These are phyloP conservation scores for Parsonsia alboflavescens DNA, from an alignment of 257 asterid genomes.

Conservation along the genomic window DNA sequence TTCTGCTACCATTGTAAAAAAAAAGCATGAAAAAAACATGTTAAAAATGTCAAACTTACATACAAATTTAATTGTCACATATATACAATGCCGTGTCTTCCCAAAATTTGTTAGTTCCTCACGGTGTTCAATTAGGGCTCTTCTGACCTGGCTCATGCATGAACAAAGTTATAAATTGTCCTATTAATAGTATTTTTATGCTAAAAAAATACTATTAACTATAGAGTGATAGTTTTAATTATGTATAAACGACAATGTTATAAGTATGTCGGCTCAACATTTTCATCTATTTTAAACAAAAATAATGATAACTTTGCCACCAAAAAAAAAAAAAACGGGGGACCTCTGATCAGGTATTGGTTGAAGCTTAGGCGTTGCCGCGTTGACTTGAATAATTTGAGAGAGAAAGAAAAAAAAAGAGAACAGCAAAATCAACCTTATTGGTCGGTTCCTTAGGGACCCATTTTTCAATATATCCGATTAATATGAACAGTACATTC, in stretches of 20 bases:
- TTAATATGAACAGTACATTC: neutral
- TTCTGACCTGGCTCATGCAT: neutral
- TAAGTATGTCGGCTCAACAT: too few relatives aligned
- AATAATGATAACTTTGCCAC: too few relatives aligned
- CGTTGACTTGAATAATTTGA: conserved; percentile 11
- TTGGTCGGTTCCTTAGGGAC: conserved; percentile 12
- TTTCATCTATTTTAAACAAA: neutral
- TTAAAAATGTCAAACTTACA: neutral
- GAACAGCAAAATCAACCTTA: neutral
- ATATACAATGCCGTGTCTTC: neutral
- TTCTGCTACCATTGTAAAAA: too few relatives aligned
- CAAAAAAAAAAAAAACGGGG: neutral
- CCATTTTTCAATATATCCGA: conserved; percentile 2
- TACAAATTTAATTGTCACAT: too few relatives aligned
- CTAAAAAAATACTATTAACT: too few relatives aligned
- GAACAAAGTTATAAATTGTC: neutral
- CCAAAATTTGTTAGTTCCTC: neutral
- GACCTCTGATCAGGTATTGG: neutral
- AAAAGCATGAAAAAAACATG: too few relatives aligned
- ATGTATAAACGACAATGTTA: too few relatives aligned
- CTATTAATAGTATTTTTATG: too few relatives aligned
- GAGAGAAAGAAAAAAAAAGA: neutral
- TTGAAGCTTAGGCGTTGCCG: conserved; percentile 21
- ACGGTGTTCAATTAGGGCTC: neutral
- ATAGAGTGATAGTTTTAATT: too few relatives aligned